Percentiles rank a stretch among this genome's conserved stretches.
These are phyloP conservation scores for Colletotrichum lentis DNA, from an alignment of 2,329 filamentous ascomycete genomes.

Conservation along the genomic window DNA sequence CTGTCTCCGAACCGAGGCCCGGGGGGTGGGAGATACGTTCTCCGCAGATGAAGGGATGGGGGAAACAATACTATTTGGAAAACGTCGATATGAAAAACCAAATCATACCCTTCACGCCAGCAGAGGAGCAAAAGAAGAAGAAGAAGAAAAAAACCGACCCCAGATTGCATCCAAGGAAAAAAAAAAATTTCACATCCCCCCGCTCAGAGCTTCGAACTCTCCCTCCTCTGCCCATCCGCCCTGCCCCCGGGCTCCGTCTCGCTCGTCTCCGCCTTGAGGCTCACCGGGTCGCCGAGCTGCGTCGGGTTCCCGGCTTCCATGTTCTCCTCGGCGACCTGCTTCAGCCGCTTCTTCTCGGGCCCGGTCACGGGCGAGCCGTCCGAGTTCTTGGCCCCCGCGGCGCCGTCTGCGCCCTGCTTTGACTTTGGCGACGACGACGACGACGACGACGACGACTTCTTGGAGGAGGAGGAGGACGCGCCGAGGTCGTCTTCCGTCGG, in stretches of 20 bases:
- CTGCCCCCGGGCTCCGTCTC: slow-evolving; percentile 43
- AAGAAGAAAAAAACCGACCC: too few relatives aligned
- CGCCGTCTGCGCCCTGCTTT: neutral
- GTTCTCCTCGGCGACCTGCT: slow-evolving; percentile 40
- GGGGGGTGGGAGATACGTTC: too few relatives aligned
- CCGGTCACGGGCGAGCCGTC: slow-evolving; percentile 33
- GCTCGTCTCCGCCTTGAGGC: slow-evolving; percentile 50
- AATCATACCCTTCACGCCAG: too few relatives aligned
- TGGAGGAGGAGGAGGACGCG: neutral
- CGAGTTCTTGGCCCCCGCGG: slow-evolving; percentile 30
- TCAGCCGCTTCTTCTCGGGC: slow-evolving; percentile 34
- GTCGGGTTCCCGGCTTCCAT: slow-evolving; percentile 47
- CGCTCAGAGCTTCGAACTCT: slow-evolving; percentile 31
- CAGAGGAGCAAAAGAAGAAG: too few relatives aligned
- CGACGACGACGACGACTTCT: neutral
- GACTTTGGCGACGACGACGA: too few relatives aligned
- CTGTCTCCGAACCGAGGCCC: too few relatives aligned
- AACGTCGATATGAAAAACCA: neutral
- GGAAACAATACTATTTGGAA: neutral
- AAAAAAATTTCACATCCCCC: too few relatives aligned
- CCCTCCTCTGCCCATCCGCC: slow-evolving; percentile 40
- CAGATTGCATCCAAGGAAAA: too few relatives aligned
- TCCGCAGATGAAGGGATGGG: neutral
- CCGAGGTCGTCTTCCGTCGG: slow-evolving; percentile 33
- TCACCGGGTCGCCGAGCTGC: slow-evolving; percentile 52